phyloP scores from a whole-genome alignment of 345 rosid species.

The Eucalyptus cladocalyx region DNA sequence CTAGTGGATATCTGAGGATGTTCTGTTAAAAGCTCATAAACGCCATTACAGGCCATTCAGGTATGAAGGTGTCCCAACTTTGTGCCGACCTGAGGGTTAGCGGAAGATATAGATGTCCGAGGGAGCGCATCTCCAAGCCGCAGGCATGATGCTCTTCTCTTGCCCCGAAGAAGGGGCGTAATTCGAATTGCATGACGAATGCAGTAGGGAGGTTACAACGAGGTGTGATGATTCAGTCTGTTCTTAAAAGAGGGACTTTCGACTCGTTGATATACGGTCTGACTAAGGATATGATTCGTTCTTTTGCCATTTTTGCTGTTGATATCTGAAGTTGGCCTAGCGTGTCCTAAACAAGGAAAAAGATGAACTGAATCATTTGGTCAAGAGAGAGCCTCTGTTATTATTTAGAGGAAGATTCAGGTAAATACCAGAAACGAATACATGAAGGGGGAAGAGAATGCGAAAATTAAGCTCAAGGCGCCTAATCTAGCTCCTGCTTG shows the following conservation, averaged over 20 bases:
- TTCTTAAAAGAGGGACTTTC: neutral
- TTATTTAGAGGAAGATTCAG: neutral
- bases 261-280: neutral
- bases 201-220: neutral
- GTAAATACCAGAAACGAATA: neutral
- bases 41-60: neutral
- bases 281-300: neutral
- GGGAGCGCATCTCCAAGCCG: neutral
- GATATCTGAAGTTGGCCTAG: neutral
- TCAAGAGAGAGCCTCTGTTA: neutral
- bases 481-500: conserved; percentile 54
- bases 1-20: neutral
- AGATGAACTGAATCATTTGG: neutral
- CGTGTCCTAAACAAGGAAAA: neutral
- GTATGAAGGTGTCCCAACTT: neutral
- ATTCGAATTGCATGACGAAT: neutral
- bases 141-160: neutral
- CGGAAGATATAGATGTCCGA: neutral
- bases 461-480: neutral
- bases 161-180: neutral
- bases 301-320: neutral
- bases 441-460: neutral
- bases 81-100: neutral
- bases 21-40: neutral
- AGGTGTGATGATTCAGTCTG: neutral